A percentile compares a stretch with the other conserved stretches of the same genome.
Conservation (phyloP, 331 rosid genomes). For the Phaseolus coccineus region DNA sequence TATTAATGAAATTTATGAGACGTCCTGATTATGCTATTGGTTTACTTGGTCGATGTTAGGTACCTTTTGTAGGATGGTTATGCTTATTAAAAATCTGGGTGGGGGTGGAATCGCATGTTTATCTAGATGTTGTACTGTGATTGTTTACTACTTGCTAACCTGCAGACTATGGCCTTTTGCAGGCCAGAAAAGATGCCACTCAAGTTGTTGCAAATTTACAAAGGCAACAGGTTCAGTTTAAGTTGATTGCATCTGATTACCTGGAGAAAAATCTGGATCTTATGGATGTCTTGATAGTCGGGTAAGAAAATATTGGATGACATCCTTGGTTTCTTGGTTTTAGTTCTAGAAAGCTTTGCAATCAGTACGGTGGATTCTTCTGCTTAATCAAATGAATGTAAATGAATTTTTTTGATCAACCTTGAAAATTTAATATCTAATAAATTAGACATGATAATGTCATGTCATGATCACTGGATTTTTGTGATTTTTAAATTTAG, state of each 20-base stretch:
- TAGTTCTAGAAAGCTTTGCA: slow-evolving; percentile 37
- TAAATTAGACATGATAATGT: slow-evolving; percentile 9
- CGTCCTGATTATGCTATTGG: slow-evolving; percentile 13
- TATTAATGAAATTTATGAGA: slow-evolving; percentile 41
- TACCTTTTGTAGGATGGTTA: background rate
- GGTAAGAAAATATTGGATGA: slow-evolving; percentile 60
- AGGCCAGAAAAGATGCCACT: slow-evolving; percentile 91
- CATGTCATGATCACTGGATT: slow-evolving; percentile 9
- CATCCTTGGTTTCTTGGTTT: slow-evolving; percentile 27
- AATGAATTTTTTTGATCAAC: background rate
- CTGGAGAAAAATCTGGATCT: slow-evolving; percentile 82
- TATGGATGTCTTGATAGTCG: slow-evolving; percentile 77
- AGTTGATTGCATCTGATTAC: slow-evolving; percentile 86
- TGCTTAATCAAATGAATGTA: slow-evolving; percentile 39
- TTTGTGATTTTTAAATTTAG: slow-evolving; percentile 24
- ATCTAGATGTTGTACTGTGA: slow-evolving; percentile 31
- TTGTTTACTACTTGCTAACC: slow-evolving; percentile 34
- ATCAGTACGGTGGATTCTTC: slow-evolving; percentile 26
- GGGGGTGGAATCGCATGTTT: slow-evolving; percentile 21
- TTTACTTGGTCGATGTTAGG: slow-evolving; percentile 29
- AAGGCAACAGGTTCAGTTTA: slow-evolving; percentile 83
- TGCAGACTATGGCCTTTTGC: slow-evolving; percentile 43
- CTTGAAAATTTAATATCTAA: slow-evolving; percentile 28
- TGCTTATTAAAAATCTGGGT: slow-evolving; percentile 14
- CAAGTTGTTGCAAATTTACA: slow-evolving; percentile 97